phyloP scores from a whole-genome alignment of 345 rosid species.

The Trapa incisa region DNA sequence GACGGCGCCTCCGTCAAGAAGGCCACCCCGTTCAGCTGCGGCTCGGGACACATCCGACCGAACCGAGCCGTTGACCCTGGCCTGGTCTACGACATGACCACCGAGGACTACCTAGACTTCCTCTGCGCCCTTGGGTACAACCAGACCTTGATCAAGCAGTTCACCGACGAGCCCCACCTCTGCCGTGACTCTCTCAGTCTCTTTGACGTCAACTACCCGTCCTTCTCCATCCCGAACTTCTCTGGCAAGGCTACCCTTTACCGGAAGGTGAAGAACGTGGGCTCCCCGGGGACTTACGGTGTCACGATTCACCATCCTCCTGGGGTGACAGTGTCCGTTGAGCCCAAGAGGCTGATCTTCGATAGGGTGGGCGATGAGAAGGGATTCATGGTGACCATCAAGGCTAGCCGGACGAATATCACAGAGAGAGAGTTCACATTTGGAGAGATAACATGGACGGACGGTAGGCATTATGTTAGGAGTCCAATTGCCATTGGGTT shows the following conservation, averaged over 20 bases:
- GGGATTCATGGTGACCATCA: slow-evolving; percentile 23
- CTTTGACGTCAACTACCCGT: slow-evolving; percentile 61
- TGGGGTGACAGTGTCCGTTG: slow-evolving; percentile 35
- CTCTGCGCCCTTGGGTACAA: slow-evolving; percentile 61
- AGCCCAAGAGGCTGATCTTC: slow-evolving; percentile 33
- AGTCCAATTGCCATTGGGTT: slow-evolving; percentile 25
- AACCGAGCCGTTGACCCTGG: slow-evolving; percentile 69
- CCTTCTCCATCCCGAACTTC: slow-evolving; percentile 38
- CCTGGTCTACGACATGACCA: slow-evolving; percentile 44
- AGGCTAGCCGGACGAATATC: slow-evolving; percentile 3
- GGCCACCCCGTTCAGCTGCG: slow-evolving; percentile 53
- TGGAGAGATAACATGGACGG: slow-evolving; percentile 28
- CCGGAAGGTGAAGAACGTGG: slow-evolving; percentile 59
- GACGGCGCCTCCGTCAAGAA: slow-evolving; percentile 11
- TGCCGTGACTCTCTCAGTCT: slow-evolving; percentile 32
- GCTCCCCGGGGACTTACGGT: slow-evolving; percentile 33
- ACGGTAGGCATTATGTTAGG: slow-evolving; percentile 32
- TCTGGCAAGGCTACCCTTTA: slow-evolving; percentile 17
- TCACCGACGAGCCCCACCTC: slow-evolving; percentile 19
- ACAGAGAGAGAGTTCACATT: slow-evolving; percentile 10
- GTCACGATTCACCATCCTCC: slow-evolving; percentile 26
- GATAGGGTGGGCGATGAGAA: slow-evolving; percentile 35
- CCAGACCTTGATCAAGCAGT: slow-evolving; percentile 13
- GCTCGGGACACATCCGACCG: slow-evolving; percentile 65
- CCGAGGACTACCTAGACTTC: slow-evolving; percentile 48